Conservation (phyloP, 2,329 filamentous ascomycete species). For the Cercospora zeae-maydis region DNA sequence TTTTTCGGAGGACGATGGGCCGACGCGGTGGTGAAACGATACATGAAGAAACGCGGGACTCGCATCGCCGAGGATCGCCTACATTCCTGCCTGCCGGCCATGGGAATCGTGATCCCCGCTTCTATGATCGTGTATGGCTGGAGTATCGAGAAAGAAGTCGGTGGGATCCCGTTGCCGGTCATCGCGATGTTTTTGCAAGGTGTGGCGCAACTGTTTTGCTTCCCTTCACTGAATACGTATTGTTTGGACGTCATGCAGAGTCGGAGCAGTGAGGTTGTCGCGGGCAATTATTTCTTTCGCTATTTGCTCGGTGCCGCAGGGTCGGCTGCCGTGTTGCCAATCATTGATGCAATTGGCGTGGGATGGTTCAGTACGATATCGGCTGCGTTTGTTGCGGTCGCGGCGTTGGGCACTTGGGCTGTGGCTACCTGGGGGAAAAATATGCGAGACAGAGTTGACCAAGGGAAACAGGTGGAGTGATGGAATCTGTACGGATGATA, state of each 20-base stretch:
- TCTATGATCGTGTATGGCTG: constrained; percentile 69
- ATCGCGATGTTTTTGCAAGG: constrained; percentile 72
- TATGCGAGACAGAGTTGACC: constrained; percentile 27
- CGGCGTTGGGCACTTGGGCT: constrained; percentile 45
- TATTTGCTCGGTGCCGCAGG: constrained; percentile 71
- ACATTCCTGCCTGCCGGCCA: constrained; percentile 54
- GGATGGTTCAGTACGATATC: constrained; percentile 77
- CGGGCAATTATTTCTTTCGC: constrained; percentile 74
- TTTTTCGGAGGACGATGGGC: constrained; percentile 70
- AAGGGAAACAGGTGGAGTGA: constrained; percentile 19
- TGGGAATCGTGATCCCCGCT: constrained; percentile 55
- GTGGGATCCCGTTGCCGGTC: constrained; percentile 61
- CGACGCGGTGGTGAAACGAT: constrained; percentile 62
- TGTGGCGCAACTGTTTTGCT: constrained; percentile 70
- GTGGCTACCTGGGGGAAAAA: constrained; percentile 33
- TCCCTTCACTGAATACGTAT: constrained; percentile 73
- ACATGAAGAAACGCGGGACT: constrained; percentile 58
- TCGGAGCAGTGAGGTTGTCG: constrained; percentile 64
- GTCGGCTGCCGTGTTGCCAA: constrained; percentile 69
- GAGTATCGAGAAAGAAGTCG: constrained; percentile 54
- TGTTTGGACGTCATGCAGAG: constrained; percentile 77
- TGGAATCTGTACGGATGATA: not conserved
- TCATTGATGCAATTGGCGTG: constrained; percentile 69
- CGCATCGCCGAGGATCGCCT: constrained; percentile 68
- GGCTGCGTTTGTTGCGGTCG: constrained; percentile 52